Evolutionary conservation across 148 eudicot genomes (phyloP).

Genomic region (Spergularia marina): DNA sequence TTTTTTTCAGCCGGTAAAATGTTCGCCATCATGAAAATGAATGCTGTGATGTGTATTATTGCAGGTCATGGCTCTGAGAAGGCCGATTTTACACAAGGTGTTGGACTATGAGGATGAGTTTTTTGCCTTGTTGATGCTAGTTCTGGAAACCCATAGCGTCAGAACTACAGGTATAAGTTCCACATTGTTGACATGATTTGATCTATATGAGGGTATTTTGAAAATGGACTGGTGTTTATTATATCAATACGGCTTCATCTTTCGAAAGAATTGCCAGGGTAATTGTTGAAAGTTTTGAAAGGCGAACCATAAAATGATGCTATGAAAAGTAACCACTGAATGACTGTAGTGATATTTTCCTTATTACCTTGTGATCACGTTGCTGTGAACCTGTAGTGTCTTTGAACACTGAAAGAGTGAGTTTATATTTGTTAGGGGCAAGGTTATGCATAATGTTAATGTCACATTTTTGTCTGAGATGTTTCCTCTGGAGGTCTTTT

Average conservation of each 20-base stretch:
- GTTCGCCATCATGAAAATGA: background rate
- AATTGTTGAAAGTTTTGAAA: background rate
- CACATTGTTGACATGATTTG: background rate
- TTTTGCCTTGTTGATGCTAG: constrained; percentile 82
- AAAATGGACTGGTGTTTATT: background rate
- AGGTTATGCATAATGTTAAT: no score
- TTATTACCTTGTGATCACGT: background rate
- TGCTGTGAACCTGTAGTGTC: background rate
- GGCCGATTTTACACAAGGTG: constrained; percentile 82
- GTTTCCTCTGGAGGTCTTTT: background rate
- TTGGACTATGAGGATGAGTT: constrained; percentile 95
- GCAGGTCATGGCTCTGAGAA: constrained; percentile 89
- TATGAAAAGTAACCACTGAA: background rate
- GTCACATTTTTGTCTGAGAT: background rate
- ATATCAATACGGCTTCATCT: background rate
- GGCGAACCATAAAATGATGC: background rate
- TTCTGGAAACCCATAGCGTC: constrained; percentile 88
- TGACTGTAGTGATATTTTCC: background rate
- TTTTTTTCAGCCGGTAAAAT: background rate
- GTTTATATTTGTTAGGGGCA: background rate
- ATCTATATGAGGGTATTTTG: background rate
- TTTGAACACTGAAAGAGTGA: background rate
- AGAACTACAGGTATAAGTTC: constrained; percentile 72
- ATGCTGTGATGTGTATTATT: constrained; percentile 6
- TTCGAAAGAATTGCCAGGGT: background rate